These are phyloP conservation scores for Phaffia australis DNA, from an alignment of 768 basidiomycete genomes.

Conservation along the genomic window DNA sequence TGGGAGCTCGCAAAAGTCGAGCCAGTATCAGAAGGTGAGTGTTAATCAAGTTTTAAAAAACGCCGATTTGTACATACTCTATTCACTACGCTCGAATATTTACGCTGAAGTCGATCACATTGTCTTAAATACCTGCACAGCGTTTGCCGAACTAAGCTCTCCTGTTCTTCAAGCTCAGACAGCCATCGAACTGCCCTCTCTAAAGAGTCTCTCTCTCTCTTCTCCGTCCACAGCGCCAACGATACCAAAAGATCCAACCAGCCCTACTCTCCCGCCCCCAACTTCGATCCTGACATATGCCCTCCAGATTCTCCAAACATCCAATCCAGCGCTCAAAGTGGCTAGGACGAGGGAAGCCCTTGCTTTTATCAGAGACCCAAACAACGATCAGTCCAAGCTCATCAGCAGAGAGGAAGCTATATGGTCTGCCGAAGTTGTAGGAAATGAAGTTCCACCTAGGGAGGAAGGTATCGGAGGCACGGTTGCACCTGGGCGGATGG, in stretches of 20 bases:
- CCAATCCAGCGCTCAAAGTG: constrained; percentile 19
- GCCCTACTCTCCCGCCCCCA: not conserved
- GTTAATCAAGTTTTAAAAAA: not conserved
- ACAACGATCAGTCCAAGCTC: not conserved
- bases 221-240: constrained; percentile 1
- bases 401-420: constrained; percentile 12
- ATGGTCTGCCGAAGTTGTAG: constrained; percentile 6
- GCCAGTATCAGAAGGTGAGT: constrained; percentile 59
- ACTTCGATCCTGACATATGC: constrained; percentile 23
- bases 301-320: constrained; percentile 15
- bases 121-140: not conserved
- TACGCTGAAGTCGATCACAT: not conserved
- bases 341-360: constrained; percentile 18
- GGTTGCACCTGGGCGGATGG: constrained; percentile 3
- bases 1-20: constrained; percentile 60
- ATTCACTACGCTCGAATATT: not conserved
- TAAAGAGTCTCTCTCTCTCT: not conserved
- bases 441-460: constrained; percentile 18
- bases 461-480: constrained; percentile 16
- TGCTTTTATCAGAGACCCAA: constrained; percentile 13
- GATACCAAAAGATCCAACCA: not conserved
- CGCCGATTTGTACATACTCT: not conserved
- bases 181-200: not conserved
- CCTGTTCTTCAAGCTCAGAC: not conserved
- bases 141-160: constrained; percentile 1